These are phyloP conservation scores for Microdochium paspali DNA, from an alignment of 2,329 filamentous ascomycete genomes.

Conservation along the genomic window DNA sequence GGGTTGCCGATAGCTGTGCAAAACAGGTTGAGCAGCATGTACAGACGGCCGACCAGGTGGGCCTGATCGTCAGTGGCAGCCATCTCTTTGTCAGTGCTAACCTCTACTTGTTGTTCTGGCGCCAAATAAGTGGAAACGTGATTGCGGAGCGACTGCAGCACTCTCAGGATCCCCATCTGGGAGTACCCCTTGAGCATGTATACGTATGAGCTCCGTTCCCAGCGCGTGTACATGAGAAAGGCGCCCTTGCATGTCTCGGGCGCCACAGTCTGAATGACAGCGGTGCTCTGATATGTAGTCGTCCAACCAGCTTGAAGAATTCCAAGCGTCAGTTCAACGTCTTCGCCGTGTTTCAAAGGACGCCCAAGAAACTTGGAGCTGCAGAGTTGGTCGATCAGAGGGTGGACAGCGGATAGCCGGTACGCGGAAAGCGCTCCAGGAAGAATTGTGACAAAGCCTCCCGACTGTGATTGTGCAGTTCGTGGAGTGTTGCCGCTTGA, in stretches of 20 bases:
- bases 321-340: conserved; percentile 1
- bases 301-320: conserved; percentile 1
- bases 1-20: not conserved
- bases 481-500: conserved; percentile 1
- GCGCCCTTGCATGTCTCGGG: not conserved
- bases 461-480: not conserved
- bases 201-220: conserved; percentile 1
- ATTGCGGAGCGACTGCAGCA: not conserved
- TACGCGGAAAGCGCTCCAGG: conserved; percentile 1
- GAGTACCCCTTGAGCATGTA: not conserved
- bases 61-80: not conserved
- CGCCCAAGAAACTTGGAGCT: not conserved
- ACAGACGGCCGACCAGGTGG: not conserved
- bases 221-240: conserved; percentile 1
- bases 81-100: not conserved
- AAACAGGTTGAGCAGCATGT: not conserved
- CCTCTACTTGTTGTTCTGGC: too few species aligned
- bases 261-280: not conserved
- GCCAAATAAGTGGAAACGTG: not conserved
- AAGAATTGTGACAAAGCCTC: conserved; percentile 2
- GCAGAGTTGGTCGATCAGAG: not conserved
- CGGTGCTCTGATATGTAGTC: conserved; percentile 1
- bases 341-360: conserved; percentile 1
- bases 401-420: not conserved
- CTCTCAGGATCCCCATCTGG: not conserved